Evolutionary conservation across 1,284 basidiomycete genomes (phyloP).

Genomic region (Neonothopanus nambi): DNA sequence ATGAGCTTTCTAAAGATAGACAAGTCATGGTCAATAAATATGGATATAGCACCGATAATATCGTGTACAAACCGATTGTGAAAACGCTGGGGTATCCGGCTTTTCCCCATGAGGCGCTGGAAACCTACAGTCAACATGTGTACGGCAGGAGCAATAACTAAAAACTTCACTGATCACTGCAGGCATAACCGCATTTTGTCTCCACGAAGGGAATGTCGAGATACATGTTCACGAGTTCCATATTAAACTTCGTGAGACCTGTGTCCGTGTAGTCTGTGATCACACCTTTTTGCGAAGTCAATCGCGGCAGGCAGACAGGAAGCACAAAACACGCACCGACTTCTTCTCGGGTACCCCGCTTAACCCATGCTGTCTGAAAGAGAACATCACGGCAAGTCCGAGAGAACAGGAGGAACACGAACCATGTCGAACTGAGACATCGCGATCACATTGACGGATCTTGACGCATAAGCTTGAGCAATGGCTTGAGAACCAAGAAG

Average conservation of each 20-base stretch:
- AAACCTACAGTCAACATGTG: constrained; percentile 26
- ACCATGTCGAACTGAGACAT: constrained; percentile 90
- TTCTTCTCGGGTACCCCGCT: constrained; percentile 78
- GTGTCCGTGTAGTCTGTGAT: constrained; percentile 85
- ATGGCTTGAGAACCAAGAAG: constrained; percentile 93
- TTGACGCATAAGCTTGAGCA: constrained; percentile 73
- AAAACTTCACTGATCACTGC: constrained; percentile 77
- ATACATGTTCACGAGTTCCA: constrained; percentile 75
- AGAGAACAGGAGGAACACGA: constrained; percentile 18
- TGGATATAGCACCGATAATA: neutral
- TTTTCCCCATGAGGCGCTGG: constrained; percentile 81
- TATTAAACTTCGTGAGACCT: constrained; percentile 82
- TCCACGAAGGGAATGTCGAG: constrained; percentile 76
- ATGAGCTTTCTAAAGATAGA: constrained; percentile 57
- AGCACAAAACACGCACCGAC: constrained; percentile 38
- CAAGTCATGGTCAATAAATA: neutral
- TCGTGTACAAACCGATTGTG: constrained; percentile 67
- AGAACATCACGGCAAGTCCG: constrained; percentile 17
- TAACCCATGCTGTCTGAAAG: constrained; percentile 20
- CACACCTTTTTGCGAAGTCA: constrained; percentile 51
- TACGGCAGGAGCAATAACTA: constrained; percentile 28
- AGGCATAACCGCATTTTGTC: constrained; percentile 92
- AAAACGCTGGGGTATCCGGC: constrained; percentile 85
- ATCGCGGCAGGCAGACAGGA: neutral
- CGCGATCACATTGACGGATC: constrained; percentile 70